Evolutionary conservation across 768 basidiomycete species (phyloP).

Genomic region (Inosperma sp.): DNA sequence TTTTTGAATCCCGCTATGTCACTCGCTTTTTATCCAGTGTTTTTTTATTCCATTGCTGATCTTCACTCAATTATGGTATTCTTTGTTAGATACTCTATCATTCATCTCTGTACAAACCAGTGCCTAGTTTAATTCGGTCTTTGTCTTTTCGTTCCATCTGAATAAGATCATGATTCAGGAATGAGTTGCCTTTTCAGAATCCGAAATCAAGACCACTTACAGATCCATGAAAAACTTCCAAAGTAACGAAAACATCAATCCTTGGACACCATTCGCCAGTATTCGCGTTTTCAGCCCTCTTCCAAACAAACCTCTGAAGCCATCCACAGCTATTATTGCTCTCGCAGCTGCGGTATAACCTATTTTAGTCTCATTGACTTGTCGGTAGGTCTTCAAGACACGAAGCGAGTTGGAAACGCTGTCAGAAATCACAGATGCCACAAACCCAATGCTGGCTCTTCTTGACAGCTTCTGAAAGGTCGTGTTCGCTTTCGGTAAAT

Average conservation of each 20-base stretch:
- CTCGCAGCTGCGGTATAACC: constrained; percentile 75
- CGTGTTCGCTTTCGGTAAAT: constrained; percentile 53
- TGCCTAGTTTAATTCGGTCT: constrained; percentile 7
- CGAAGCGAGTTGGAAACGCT: constrained; percentile 83
- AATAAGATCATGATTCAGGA: constrained; percentile 8
- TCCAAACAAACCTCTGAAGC: constrained; percentile 75
- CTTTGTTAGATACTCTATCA: constrained; percentile 1
- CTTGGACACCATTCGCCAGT: constrained; percentile 86
- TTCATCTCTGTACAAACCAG: constrained; percentile 22
- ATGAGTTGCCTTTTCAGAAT: not conserved
- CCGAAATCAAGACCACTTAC: constrained; percentile 39
- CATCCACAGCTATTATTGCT: constrained; percentile 72
- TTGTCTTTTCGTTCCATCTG: constrained; percentile 18
- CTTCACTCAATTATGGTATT: constrained; percentile 22
- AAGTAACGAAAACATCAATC: constrained; percentile 84
- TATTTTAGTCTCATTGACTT: constrained; percentile 79
- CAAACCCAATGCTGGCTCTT: constrained; percentile 89
- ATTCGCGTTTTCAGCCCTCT: constrained; percentile 88
- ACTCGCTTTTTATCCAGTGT: constrained; percentile 4
- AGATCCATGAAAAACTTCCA: constrained; percentile 91
- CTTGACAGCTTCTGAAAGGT: constrained; percentile 59
- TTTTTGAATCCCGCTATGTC: no score
- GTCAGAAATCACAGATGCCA: constrained; percentile 81
- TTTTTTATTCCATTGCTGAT: constrained; percentile 4
- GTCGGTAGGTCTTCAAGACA: constrained; percentile 94